Evolutionary conservation across 345 rosid species (phyloP).

Genomic region (Brassica juncea): DNA sequence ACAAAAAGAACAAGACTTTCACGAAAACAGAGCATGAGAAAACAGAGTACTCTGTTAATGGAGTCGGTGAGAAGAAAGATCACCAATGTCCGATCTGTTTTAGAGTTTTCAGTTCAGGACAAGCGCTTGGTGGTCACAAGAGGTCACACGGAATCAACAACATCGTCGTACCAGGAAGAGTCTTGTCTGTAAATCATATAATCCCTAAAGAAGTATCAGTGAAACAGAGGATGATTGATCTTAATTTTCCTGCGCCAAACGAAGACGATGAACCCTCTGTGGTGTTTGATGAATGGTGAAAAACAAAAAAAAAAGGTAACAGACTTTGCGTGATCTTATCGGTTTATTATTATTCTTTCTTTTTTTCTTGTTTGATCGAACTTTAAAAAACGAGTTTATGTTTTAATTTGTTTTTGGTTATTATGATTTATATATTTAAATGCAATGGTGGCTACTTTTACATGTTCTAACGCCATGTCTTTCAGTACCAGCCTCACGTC

Average conservation of each 20-base stretch:
- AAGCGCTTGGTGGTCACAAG: conserved; percentile 98
- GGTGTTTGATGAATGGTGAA: conserved; percentile 55
- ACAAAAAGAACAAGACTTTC: conserved; percentile 59
- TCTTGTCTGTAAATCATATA: conserved; percentile 9
- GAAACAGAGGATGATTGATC: conserved; percentile 67
- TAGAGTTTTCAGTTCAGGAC: conserved; percentile 85
- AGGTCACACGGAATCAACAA: conserved; percentile 63
- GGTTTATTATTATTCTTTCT: conserved; percentile 9
- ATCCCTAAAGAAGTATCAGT: conserved; percentile 23
- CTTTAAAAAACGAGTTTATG: conserved; percentile 10
- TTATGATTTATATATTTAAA: conserved; percentile 1
- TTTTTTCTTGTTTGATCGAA: background rate
- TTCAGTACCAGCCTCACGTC: conserved; percentile 35
- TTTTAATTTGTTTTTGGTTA: background rate
- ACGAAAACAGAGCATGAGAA: conserved; percentile 33
- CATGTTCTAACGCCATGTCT: conserved; percentile 44
- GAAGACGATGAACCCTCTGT: conserved; percentile 71
- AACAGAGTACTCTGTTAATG: conserved; percentile 43
- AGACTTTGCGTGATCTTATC: conserved; percentile 37
- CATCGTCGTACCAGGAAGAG: background rate
- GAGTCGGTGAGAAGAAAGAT: conserved; percentile 46
- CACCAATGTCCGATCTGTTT: conserved; percentile 86
- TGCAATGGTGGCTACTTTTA: conserved; percentile 40
- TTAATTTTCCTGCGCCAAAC: conserved; percentile 80
- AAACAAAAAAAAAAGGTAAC: conserved; percentile 22